Conservation (phyloP, 257 asterid genomes). For the Anisodus tanguticus region DNA sequence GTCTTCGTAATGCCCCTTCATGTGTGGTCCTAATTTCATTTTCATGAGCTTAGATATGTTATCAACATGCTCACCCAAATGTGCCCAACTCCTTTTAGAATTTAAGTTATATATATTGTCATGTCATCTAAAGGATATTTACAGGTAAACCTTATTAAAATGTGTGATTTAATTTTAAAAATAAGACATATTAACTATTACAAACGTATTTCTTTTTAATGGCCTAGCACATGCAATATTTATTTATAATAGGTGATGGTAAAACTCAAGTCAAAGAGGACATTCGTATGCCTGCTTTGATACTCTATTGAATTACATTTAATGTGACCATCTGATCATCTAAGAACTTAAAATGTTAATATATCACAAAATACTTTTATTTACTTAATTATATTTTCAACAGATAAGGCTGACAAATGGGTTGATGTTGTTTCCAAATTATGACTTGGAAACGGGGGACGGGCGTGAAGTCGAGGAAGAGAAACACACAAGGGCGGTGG, state of each 20-base stretch:
- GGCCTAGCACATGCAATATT: not conserved
- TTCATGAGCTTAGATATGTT: not conserved
- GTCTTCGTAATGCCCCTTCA: not conserved
- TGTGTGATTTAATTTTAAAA: too few relatives aligned
- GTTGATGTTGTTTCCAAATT: not conserved
- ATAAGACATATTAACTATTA: not conserved
- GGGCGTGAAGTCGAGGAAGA: not conserved
- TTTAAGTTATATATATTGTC: not conserved
- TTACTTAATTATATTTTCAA: not conserved
- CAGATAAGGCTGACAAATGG: not conserved
- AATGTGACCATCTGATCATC: not conserved
- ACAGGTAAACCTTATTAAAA: too few relatives aligned
- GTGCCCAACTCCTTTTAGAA: not conserved
- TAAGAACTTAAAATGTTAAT: not conserved
- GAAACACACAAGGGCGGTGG: slow-evolving; percentile 16
- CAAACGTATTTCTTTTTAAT: not conserved
- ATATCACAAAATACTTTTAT: not conserved
- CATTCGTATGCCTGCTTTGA: not conserved
- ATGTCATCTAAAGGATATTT: not conserved
- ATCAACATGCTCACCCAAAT: not conserved
- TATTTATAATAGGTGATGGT: not conserved
- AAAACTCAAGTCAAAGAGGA: not conserved
- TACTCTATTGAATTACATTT: not conserved
- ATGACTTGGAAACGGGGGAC: slow-evolving; percentile 23
- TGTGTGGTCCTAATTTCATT: not conserved